Percentiles rank a stretch among this genome's conserved stretches.
These are phyloP conservation scores for Blastobotrys peoriensis DNA, from an alignment of 805 yeast genomes.

Conservation along the genomic window DNA sequence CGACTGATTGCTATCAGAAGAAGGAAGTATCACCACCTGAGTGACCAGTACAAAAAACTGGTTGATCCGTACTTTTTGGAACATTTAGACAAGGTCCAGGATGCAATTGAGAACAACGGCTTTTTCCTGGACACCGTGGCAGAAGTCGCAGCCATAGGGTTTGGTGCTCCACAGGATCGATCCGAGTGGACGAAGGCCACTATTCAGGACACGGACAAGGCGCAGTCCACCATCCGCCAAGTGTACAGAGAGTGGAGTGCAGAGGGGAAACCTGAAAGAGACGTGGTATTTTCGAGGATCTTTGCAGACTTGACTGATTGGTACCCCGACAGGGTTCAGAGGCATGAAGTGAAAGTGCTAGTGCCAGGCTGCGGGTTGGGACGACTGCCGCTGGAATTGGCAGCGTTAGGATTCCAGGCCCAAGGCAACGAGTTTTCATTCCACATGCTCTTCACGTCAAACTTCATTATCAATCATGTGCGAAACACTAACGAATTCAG, in stretches of 20 bases:
- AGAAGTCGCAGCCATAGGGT: slow-evolving; percentile 17
- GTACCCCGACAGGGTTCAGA: slow-evolving; percentile 24
- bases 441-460: slow-evolving; percentile 62
- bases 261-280: slow-evolving; percentile 47
- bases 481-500: slow-evolving; percentile 10
- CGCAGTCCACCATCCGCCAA: slow-evolving; percentile 55
- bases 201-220: slow-evolving; percentile 48
- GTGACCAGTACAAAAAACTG: background rate
- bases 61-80: slow-evolving; percentile 6
- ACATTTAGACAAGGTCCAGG: slow-evolving; percentile 14
- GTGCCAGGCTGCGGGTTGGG: slow-evolving; percentile 94
- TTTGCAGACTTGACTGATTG: slow-evolving; percentile 34
- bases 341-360: slow-evolving; percentile 37
- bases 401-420: slow-evolving; percentile 40
- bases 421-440: slow-evolving; percentile 77
- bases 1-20: slow-evolving; percentile 13
- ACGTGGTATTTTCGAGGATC: slow-evolving; percentile 51
- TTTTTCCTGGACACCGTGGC: slow-evolving; percentile 21
- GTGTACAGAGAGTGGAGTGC: slow-evolving; percentile 73
- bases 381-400: slow-evolving; percentile 65
- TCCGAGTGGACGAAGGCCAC: slow-evolving; percentile 28
- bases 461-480: slow-evolving; percentile 25
- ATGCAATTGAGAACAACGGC: slow-evolving; percentile 17
- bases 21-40: slow-evolving; percentile 8
- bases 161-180: slow-evolving; percentile 21